Conservation (phyloP, 176 grass and related monocot genomes). For the Zoysia japonica region DNA sequence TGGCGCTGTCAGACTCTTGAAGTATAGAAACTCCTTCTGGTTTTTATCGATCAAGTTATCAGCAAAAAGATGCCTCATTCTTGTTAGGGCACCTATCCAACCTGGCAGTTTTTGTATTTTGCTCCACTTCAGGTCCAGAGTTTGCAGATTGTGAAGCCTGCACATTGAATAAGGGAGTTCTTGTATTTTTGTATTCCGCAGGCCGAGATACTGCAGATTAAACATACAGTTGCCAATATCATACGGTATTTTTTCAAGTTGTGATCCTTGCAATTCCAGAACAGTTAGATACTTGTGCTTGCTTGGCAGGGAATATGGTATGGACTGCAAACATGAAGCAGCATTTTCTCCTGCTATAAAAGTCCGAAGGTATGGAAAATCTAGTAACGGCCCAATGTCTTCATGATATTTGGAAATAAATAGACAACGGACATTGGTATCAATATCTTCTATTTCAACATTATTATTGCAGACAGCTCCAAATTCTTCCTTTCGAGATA, state of each 20-base stretch:
- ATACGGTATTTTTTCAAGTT: background rate
- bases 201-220: slow-evolving; percentile 16
- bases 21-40: background rate
- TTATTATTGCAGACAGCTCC: slow-evolving; percentile 1
- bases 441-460: background rate
- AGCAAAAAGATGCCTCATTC: slow-evolving; percentile 17
- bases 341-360: slow-evolving; percentile 13
- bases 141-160: slow-evolving; percentile 12
- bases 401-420: background rate
- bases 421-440: background rate
- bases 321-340: background rate
- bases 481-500: slow-evolving; percentile 8
- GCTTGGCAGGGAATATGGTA: background rate
- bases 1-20: background rate
- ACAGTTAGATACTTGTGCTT: slow-evolving; percentile 16
- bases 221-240: background rate
- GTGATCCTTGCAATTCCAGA: slow-evolving; percentile 7
- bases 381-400: too few relatives aligned
- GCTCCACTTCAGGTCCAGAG: slow-evolving; percentile 18
- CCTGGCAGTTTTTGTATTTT: background rate
- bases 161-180: background rate
- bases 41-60: background rate
- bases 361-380: slow-evolving; percentile 11
- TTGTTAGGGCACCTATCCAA: slow-evolving; percentile 13
- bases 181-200: slow-evolving; percentile 8